Evolutionary conservation across 768 basidiomycete genomes (phyloP).

Genomic region (Dioszegia crocea): DNA sequence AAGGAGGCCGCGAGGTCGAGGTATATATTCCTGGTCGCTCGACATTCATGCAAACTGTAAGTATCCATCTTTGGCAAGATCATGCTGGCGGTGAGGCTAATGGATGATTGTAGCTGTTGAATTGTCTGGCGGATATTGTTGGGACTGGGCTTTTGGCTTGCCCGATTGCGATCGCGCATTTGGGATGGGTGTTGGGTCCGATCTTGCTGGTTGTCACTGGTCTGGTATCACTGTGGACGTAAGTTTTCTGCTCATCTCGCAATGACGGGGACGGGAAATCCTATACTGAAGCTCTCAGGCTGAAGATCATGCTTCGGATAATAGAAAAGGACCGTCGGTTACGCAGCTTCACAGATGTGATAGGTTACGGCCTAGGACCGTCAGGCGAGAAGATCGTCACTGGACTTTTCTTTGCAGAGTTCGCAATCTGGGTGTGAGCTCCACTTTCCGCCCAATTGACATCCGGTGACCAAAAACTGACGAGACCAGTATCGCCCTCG

Average conservation of each 20-base stretch:
- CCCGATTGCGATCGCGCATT: conserved; percentile 41
- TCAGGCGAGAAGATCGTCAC: conserved; percentile 29
- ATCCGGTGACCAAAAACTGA: too few relatives aligned
- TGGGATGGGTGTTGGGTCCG: conserved; percentile 41
- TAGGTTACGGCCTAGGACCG: conserved; percentile 34
- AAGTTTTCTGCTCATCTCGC: conserved; percentile 8
- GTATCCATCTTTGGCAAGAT: conserved; percentile 4
- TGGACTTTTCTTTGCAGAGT: conserved; percentile 33
- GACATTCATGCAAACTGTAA: conserved; percentile 39
- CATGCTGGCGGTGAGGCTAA: neutral
- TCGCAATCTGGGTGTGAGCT: conserved; percentile 36
- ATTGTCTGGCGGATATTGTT: conserved; percentile 38
- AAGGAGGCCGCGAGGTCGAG: conserved; percentile 31
- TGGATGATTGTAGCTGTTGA: conserved; percentile 28
- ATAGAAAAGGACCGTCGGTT: conserved; percentile 41
- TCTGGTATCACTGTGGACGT: conserved; percentile 6
- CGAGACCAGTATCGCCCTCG: conserved; percentile 33
- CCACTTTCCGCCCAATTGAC: neutral
- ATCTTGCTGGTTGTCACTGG: conserved; percentile 27
- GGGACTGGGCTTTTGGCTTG: conserved; percentile 41
- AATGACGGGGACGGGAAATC: neutral
- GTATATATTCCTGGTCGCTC: conserved; percentile 32
- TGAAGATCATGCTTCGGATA: conserved; percentile 39
- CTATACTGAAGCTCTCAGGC: conserved; percentile 12
- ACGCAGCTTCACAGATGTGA: conserved; percentile 40